A percentile compares a stretch with the other conserved stretches of the same genome.
Conservation (phyloP, 2,329 filamentous ascomycete species). For the Sporothrix globosa region DNA sequence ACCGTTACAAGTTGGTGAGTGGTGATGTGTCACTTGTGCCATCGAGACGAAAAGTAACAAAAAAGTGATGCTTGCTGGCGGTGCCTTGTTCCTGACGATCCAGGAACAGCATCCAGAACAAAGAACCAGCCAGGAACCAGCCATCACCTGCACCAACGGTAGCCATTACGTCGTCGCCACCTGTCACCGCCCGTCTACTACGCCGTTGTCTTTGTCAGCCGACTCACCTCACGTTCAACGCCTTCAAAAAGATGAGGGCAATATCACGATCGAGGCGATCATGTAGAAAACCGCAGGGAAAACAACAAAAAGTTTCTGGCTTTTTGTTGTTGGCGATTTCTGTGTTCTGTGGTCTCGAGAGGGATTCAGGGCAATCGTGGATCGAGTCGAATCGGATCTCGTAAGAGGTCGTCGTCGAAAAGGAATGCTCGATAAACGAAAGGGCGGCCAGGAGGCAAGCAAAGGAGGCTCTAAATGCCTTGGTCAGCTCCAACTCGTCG, state of each 20-base stretch:
- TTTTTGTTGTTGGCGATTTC: constrained; percentile 24
- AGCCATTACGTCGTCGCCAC: neutral
- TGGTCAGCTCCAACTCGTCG: constrained; percentile 13
- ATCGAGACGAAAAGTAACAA: neutral
- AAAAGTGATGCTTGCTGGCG: neutral
- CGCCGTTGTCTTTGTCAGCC: neutral
- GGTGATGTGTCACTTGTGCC: constrained; percentile 15
- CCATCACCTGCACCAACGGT: neutral
- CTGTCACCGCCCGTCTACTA: neutral
- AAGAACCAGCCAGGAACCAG: neutral
- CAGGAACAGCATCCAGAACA: constrained; percentile 1
- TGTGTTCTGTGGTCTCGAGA: neutral
- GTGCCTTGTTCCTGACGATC: constrained; percentile 4
- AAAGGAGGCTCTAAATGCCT: constrained; percentile 21
- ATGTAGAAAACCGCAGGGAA: constrained; percentile 34
- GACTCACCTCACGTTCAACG: constrained; percentile 39
- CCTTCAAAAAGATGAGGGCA: constrained; percentile 35
- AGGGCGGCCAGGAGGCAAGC: constrained; percentile 22
- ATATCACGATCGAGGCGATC: constrained; percentile 36
- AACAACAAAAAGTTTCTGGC: constrained; percentile 29
- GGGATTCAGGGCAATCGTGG: neutral
- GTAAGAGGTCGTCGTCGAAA: constrained; percentile 11
- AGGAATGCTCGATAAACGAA: neutral
- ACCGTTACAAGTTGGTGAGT: neutral
- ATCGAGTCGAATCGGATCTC: constrained; percentile 21